A percentile compares a stretch with the other conserved stretches of the same genome.
Conservation (phyloP, 139 green algal genomes). For the Desmodesmus armatus region DNA sequence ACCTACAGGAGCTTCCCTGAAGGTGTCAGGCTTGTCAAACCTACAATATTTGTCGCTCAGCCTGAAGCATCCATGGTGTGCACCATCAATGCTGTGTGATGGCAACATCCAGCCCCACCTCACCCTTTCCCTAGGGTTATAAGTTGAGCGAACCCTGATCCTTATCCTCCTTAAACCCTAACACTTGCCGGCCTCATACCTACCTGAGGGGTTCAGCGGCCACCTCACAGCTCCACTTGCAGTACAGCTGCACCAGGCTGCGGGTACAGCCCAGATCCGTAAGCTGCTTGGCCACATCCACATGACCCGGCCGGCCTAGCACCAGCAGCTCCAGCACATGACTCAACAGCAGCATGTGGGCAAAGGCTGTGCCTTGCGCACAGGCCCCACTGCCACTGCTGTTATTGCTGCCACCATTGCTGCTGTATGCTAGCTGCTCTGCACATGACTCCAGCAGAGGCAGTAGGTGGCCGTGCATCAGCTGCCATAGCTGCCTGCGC, state of each 20-base stretch:
- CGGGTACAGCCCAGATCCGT: slow-evolving; percentile 41
- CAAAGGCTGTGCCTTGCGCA: slow-evolving; percentile 35
- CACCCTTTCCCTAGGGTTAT: too few species aligned
- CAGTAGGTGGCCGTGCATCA: slow-evolving; percentile 50
- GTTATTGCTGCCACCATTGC: neutral
- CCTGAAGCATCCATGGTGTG: neutral
- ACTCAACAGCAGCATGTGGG: slow-evolving; percentile 46
- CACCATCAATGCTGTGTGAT: neutral
- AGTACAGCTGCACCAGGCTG: slow-evolving; percentile 46
- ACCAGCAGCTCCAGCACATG: slow-evolving; percentile 53
- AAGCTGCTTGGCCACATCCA: slow-evolving; percentile 44
- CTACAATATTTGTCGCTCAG: neutral
- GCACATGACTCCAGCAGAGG: slow-evolving; percentile 51
- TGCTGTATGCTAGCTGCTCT: slow-evolving; percentile 37
- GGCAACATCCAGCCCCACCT: neutral
- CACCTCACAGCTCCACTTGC: neutral
- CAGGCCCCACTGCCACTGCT: neutral
- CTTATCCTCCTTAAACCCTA: too few species aligned
- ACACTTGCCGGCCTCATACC: neutral
- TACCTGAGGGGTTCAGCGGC: slow-evolving; percentile 52
- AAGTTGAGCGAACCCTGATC: too few species aligned
- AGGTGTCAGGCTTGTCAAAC: neutral
- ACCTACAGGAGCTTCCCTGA: neutral
- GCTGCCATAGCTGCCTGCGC: slow-evolving; percentile 42
- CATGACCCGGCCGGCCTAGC: slow-evolving; percentile 36